Evolutionary conservation across 2,329 filamentous ascomycete species (phyloP).

Genomic region (Diaporthe capsici): DNA sequence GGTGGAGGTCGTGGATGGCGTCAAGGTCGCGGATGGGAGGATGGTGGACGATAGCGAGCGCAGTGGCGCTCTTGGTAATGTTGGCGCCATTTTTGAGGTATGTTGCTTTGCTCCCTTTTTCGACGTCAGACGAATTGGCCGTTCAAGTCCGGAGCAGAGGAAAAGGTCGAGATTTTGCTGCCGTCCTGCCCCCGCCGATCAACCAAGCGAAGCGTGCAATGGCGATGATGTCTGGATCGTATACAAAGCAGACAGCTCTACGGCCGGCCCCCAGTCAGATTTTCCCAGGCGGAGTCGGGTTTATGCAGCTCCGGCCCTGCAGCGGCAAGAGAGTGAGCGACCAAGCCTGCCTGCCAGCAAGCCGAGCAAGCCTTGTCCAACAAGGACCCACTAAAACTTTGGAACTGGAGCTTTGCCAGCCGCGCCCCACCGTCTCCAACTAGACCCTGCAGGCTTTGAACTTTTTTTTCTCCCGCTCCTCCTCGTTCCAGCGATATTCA

Average conservation of each 20-base stretch:
- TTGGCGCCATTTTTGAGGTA: conserved; percentile 46
- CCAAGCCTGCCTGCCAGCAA: background rate
- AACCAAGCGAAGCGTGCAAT: conserved; percentile 22
- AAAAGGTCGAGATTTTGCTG: background rate
- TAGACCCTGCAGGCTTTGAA: conserved; percentile 38
- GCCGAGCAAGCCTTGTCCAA: background rate
- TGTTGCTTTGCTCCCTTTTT: background rate
- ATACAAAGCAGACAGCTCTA: background rate
- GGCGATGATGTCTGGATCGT: conserved; percentile 26
- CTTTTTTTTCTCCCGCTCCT: conserved; percentile 34
- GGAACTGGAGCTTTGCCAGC: conserved; percentile 18
- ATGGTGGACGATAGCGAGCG: conserved; percentile 42
- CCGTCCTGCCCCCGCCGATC: conserved; percentile 35
- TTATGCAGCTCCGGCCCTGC: conserved; percentile 29
- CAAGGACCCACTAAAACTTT: conserved; percentile 18
- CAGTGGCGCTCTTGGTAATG: conserved; percentile 46
- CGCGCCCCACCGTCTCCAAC: conserved; percentile 31
- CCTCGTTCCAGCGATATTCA: conserved; percentile 38
- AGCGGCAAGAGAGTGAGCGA: background rate
- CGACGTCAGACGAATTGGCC: background rate
- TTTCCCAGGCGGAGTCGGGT: conserved; percentile 34
- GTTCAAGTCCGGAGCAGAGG: background rate
- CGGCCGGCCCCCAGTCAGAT: conserved; percentile 20
- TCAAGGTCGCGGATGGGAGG: conserved; percentile 26
- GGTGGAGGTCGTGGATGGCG: background rate